phyloP scores from a whole-genome alignment of 441 rosid genomes.

The Raphanus hybrid region DNA sequence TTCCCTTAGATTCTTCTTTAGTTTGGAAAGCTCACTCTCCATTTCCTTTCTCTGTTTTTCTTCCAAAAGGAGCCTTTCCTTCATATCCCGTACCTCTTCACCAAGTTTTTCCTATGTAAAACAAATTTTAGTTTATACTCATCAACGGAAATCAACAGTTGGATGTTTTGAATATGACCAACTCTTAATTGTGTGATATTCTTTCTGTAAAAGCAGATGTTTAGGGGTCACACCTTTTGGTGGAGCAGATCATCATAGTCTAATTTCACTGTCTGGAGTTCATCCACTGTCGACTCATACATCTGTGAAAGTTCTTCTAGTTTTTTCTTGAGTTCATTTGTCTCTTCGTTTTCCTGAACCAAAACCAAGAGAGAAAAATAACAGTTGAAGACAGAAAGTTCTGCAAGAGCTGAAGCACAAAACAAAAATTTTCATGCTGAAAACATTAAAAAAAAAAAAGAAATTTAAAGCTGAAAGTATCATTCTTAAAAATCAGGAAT shows the following conservation, averaged over 20 bases:
- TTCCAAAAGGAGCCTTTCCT: slow-evolving; percentile 69
- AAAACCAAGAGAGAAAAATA: slow-evolving; percentile 30
- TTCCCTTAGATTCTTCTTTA: slow-evolving; percentile 65
- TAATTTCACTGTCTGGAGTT: slow-evolving; percentile 70
- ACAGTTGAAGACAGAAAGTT: slow-evolving; percentile 10
- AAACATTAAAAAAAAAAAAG: background rate
- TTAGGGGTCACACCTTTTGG: slow-evolving; percentile 63
- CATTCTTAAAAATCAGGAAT: slow-evolving; percentile 25
- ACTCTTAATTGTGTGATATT: slow-evolving; percentile 11
- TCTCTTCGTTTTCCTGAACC: slow-evolving; percentile 64
- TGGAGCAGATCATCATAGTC: slow-evolving; percentile 55
- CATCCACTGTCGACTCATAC: slow-evolving; percentile 55
- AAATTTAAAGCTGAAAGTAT: slow-evolving; percentile 29
- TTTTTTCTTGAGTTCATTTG: slow-evolving; percentile 53
- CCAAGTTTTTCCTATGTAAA: slow-evolving; percentile 58
- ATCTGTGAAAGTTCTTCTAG: slow-evolving; percentile 58
- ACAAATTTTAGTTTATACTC: slow-evolving; percentile 23
- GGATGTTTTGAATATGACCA: slow-evolving; percentile 25
- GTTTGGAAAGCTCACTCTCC: slow-evolving; percentile 70
- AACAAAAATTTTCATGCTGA: background rate
- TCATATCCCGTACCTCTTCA: slow-evolving; percentile 64
- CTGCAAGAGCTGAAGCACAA: slow-evolving; percentile 19
- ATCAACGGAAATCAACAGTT: slow-evolving; percentile 16
- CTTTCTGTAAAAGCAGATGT: slow-evolving; percentile 16
- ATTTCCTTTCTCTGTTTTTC: slow-evolving; percentile 70